Conservation (phyloP, 306 rosid genomes). For the Vicia villosa region DNA sequence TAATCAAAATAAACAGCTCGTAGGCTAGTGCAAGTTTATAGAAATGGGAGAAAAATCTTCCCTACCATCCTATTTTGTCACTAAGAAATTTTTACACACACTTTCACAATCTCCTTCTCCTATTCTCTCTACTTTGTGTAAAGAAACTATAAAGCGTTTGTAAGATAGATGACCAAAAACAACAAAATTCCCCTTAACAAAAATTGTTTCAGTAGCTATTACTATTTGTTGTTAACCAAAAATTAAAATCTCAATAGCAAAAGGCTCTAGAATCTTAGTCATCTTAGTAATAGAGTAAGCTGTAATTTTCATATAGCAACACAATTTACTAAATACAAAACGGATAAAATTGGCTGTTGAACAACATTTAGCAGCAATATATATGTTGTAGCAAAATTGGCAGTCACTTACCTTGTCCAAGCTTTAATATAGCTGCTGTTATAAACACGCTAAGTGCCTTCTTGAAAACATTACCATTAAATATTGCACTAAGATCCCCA, state of each 20-base stretch:
- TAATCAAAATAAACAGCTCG: not conserved
- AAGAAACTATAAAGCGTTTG: not conserved
- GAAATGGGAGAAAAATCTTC: not conserved
- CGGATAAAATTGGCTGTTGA: constrained; percentile 3
- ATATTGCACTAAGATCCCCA: constrained; percentile 74
- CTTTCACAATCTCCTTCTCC: constrained; percentile 6
- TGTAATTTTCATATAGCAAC: constrained; percentile 7
- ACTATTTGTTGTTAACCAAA: not conserved
- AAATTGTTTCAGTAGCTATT: not conserved
- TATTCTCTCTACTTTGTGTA: constrained; percentile 19
- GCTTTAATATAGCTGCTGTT: constrained; percentile 90
- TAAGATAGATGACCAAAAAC: not conserved
- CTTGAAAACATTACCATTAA: constrained; percentile 72
- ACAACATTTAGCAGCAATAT: not conserved
- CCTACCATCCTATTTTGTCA: constrained; percentile 3
- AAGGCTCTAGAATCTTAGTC: constrained; percentile 5
- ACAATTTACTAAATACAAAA: constrained; percentile 9
- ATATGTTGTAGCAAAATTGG: constrained; percentile 8
- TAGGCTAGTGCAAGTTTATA: not conserved
- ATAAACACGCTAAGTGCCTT: constrained; percentile 87
- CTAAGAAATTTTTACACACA: not conserved
- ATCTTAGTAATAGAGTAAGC: not conserved
- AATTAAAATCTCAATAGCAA: constrained; percentile 11
- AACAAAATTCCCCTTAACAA: not conserved
- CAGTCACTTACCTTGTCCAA: constrained; percentile 71